A percentile compares a stretch with the other conserved stretches of the same genome.
Conservation (phyloP, 2,329 filamentous ascomycete species). For the Pseudopyrenochaeta lycopersici region DNA sequence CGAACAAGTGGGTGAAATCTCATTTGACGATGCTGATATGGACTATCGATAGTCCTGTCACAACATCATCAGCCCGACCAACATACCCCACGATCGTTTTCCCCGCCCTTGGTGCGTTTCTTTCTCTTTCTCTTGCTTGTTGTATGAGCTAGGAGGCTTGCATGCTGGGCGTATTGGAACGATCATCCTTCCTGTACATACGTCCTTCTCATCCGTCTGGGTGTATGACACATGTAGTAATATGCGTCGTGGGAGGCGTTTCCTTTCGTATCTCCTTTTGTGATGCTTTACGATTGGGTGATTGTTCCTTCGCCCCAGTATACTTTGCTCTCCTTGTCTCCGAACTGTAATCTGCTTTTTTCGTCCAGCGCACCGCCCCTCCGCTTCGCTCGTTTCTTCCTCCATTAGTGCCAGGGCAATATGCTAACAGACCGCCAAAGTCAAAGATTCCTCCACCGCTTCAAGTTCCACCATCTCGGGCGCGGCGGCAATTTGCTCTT, state of each 20-base stretch:
- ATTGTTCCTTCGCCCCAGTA: conserved; percentile 13
- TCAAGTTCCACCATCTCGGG: conserved; percentile 86
- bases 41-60: conserved; percentile 60
- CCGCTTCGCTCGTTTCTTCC: conserved; percentile 15
- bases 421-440: conserved; percentile 15
- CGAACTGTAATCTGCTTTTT: conserved; percentile 3
- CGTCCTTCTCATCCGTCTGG: conserved; percentile 31
- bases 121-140: conserved; percentile 25
- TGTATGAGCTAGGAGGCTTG: conserved; percentile 20
- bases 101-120: conserved; percentile 51
- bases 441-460: conserved; percentile 63
- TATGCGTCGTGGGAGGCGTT: conserved; percentile 32
- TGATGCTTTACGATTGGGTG: conserved; percentile 12
- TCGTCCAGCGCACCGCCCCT: neutral
- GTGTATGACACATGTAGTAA: conserved; percentile 44
- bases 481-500: conserved; percentile 88
- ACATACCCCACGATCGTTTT: conserved; percentile 41
- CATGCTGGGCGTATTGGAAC: conserved; percentile 13
- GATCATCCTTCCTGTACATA: conserved; percentile 35
- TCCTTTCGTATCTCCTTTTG: conserved; percentile 19
- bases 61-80: conserved; percentile 24
- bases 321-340: neutral
- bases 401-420: conserved; percentile 48
- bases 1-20: conserved; percentile 74
- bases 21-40: conserved; percentile 70